phyloP scores from a whole-genome alignment of 2,329 filamentous ascomycete genomes.

The Aplosporella prunicola region DNA sequence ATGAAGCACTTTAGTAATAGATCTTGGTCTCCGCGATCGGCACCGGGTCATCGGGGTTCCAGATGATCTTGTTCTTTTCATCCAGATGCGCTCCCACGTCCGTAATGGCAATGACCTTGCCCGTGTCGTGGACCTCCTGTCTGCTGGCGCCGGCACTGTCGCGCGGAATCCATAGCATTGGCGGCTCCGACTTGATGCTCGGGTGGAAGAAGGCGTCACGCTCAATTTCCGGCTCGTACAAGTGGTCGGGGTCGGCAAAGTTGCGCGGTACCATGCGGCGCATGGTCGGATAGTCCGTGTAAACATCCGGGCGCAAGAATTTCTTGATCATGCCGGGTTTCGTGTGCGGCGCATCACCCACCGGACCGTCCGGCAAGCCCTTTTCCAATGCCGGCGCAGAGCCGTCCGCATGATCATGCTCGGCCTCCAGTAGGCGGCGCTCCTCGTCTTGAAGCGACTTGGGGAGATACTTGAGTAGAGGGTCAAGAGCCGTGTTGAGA shows the following conservation, averaged over 20 bases:
- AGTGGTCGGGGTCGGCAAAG: slow-evolving; percentile 14
- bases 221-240: slow-evolving; percentile 19
- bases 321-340: slow-evolving; percentile 6
- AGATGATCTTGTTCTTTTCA: slow-evolving; percentile 34
- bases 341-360: slow-evolving; percentile 1
- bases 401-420: slow-evolving; percentile 4
- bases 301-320: slow-evolving; percentile 10
- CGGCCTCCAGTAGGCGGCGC: slow-evolving; percentile 9
- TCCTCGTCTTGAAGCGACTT: slow-evolving; percentile 10
- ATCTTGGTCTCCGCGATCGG: slow-evolving; percentile 11
- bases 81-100: slow-evolving; percentile 38
- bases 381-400: slow-evolving; percentile 2
- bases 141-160: slow-evolving; percentile 36
- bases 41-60: slow-evolving; percentile 8
- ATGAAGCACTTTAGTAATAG: slow-evolving; percentile 1
- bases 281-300: slow-evolving; percentile 14
- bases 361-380: neutral
- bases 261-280: slow-evolving; percentile 14
- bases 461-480: slow-evolving; percentile 10
- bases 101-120: slow-evolving; percentile 28
- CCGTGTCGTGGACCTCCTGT: slow-evolving; percentile 34
- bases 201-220: slow-evolving; percentile 37
- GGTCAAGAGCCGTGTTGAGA: slow-evolving; percentile 10
- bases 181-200: slow-evolving; percentile 33
- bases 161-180: slow-evolving; percentile 38